Evolutionary conservation across 306 rosid species (phyloP).

Genomic region (Oxytropis ochrocephala): DNA sequence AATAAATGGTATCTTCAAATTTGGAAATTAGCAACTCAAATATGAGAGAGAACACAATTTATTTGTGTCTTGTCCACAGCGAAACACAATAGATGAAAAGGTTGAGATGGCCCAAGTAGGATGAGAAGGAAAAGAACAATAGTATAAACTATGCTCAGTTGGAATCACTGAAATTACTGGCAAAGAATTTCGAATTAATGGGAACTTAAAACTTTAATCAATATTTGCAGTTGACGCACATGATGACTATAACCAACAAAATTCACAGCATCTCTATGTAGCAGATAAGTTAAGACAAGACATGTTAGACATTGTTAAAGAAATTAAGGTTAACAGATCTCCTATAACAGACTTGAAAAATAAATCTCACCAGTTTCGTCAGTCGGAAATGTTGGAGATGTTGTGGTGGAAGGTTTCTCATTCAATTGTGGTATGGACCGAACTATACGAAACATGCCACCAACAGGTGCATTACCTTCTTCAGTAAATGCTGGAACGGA

Average conservation of each 20-base stretch:
- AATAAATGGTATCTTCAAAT: constrained; percentile 13
- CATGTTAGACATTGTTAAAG: constrained; percentile 1
- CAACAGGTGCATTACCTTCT: constrained; percentile 17
- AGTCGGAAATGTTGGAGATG: constrained; percentile 2
- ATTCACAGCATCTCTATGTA: neutral
- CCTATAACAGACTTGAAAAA: neutral
- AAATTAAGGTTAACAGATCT: neutral
- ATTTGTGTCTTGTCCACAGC: neutral
- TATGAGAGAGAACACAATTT: neutral
- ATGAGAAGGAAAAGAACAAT: neutral
- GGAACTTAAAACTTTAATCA: neutral
- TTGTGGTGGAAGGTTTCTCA: constrained; percentile 18
- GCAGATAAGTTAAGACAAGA: neutral
- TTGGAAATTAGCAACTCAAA: neutral
- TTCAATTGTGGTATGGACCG: constrained; percentile 4
- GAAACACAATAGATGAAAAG: neutral
- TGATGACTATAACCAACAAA: constrained; percentile 3
- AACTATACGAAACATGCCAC: constrained; percentile 31
- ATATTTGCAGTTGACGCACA: neutral
- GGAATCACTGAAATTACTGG: neutral
- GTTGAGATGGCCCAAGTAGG: neutral
- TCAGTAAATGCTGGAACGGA: constrained; percentile 27
- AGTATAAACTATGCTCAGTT: neutral
- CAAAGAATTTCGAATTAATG: neutral
- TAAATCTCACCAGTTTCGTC: constrained; percentile 11